Evolutionary conservation across 345 rosid genomes (phyloP).

Genomic region (Gossypium thurberi): DNA sequence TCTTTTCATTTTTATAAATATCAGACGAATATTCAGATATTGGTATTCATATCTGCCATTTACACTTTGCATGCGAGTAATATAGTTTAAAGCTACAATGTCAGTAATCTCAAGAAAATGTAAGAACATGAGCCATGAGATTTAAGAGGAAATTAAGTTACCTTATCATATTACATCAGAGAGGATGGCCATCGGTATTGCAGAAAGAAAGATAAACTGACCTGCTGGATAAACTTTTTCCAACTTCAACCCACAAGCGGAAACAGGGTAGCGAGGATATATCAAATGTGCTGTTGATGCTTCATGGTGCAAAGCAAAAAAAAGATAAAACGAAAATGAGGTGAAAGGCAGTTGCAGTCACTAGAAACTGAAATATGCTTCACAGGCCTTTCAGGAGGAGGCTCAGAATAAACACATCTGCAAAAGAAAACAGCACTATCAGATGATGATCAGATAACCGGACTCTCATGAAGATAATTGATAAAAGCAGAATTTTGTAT

Average conservation of each 20-base stretch:
- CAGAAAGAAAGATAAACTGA: neutral
- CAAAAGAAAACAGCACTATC: neutral
- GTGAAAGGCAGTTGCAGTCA: neutral
- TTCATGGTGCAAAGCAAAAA: neutral
- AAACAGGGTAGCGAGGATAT: neutral
- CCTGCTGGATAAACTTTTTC: neutral
- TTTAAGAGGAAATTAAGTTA: neutral
- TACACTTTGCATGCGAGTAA: neutral
- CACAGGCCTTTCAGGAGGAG: neutral
- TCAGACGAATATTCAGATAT: neutral
- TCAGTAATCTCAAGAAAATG: neutral
- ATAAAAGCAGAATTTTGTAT: neutral
- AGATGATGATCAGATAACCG: neutral
- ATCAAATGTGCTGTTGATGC: neutral
- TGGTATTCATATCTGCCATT: neutral
- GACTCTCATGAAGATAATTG: neutral
- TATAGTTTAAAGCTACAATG: neutral
- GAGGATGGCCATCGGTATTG: neutral
- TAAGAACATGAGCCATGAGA: neutral
- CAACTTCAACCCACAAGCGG: neutral
- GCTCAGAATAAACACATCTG: neutral
- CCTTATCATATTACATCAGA: neutral
- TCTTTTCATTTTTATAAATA: neutral
- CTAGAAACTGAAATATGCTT: neutral
- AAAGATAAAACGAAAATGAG: neutral